A percentile compares a stretch with the other conserved stretches of the same genome.
Conservation (phyloP, 768 basidiomycete genomes). For the Dictyophora rubrovolvata region DNA sequence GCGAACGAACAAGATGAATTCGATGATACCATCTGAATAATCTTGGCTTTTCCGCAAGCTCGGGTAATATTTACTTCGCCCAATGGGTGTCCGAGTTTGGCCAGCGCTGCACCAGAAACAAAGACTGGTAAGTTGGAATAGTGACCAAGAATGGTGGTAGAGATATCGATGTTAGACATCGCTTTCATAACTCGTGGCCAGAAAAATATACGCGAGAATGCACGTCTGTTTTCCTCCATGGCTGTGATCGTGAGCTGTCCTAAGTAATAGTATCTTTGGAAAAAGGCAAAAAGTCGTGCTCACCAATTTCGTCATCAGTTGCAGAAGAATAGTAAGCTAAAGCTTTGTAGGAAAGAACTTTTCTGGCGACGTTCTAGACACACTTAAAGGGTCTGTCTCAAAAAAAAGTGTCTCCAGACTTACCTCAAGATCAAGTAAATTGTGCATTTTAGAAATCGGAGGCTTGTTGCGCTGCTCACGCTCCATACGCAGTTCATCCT, state of each 20-base stretch:
- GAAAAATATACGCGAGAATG: slow-evolving; percentile 84
- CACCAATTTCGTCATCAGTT: slow-evolving; percentile 76
- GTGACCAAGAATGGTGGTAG: slow-evolving; percentile 65
- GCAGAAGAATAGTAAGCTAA: slow-evolving; percentile 81
- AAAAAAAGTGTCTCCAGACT: neutral
- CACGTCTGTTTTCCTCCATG: slow-evolving; percentile 57
- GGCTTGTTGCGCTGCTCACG: slow-evolving; percentile 51
- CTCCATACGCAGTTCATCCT: slow-evolving; percentile 61
- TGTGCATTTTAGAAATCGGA: slow-evolving; percentile 60
- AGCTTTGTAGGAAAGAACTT: slow-evolving; percentile 63
- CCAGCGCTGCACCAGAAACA: slow-evolving; percentile 73
- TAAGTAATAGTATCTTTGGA: neutral
- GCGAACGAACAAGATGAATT: slow-evolving; percentile 62
- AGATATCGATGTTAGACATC: slow-evolving; percentile 54
- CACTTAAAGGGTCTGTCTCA: neutral
- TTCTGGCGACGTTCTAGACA: slow-evolving; percentile 55
- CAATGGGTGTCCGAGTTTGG: slow-evolving; percentile 81
- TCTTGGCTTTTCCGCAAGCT: slow-evolving; percentile 51
- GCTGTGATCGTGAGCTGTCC: slow-evolving; percentile 35
- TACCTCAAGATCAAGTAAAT: slow-evolving; percentile 77
- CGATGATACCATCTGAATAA: slow-evolving; percentile 80
- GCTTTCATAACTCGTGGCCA: slow-evolving; percentile 69
- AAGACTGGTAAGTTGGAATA: slow-evolving; percentile 69
- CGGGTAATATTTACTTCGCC: slow-evolving; percentile 78
- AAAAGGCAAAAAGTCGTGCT: slow-evolving; percentile 17